These are phyloP conservation scores for Aspergillus coremiiformis DNA, from an alignment of 495 filamentous ascomycete species.

Conservation along the genomic window DNA sequence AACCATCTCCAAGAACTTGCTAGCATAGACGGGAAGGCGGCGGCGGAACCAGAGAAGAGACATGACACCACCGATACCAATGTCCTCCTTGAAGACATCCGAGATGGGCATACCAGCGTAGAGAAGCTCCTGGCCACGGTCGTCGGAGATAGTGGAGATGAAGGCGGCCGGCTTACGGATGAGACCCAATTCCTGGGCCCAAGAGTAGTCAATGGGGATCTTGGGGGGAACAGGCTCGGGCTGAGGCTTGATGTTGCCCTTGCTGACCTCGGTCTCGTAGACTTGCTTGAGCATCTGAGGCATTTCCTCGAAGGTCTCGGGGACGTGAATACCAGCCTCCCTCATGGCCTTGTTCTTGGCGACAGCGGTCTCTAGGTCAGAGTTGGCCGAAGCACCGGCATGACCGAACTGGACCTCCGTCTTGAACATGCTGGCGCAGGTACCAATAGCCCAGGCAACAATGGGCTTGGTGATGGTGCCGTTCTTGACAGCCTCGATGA, in stretches of 20 bases:
- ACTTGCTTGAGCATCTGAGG: slow-evolving; percentile 65
- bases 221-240: slow-evolving; percentile 90
- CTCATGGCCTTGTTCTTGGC: slow-evolving; percentile 94
- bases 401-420: slow-evolving; percentile 99
- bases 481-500: slow-evolving; percentile 94
- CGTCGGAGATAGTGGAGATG: slow-evolving; percentile 98
- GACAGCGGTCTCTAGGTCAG: slow-evolving; percentile 92
- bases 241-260: slow-evolving; percentile 75
- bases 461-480: slow-evolving; percentile 95
- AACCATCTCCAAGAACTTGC: slow-evolving; percentile 99
- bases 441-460: slow-evolving; percentile 98
- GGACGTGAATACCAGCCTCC: slow-evolving; percentile 89
- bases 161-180: slow-evolving; percentile 99
- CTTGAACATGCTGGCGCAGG: slow-evolving; percentile 99
- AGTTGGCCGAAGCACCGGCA: slow-evolving; percentile 97
- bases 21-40: slow-evolving; percentile 89
- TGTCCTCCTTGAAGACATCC: slow-evolving; percentile 97
- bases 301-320: slow-evolving; percentile 95
- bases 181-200: slow-evolving; percentile 98
- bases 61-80: slow-evolving; percentile 99
- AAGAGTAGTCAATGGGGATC: slow-evolving; percentile 99
- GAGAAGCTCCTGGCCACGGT: slow-evolving; percentile 97
- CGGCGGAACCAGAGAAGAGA: slow-evolving; percentile 99
- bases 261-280: slow-evolving; percentile 76
- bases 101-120: slow-evolving; percentile 99